Percentiles rank a stretch among this genome's conserved stretches.
Evolutionary conservation across 2,329 filamentous ascomycete genomes (phyloP).

Genomic region (Samsoniella hepiali): DNA sequence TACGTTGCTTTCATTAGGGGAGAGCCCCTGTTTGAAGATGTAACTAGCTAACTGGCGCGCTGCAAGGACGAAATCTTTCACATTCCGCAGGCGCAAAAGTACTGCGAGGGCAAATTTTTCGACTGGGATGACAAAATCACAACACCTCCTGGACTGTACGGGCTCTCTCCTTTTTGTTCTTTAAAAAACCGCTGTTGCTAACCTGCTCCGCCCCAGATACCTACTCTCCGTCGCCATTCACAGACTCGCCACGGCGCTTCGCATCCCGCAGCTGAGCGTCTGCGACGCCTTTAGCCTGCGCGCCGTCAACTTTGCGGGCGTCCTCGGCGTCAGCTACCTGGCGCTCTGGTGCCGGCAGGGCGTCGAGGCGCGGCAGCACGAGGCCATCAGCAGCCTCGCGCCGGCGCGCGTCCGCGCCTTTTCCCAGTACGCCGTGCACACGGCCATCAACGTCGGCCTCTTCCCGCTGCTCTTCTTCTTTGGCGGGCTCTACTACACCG

Average conservation of each 20-base stretch:
- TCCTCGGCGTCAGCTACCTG: constrained; percentile 40
- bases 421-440: constrained; percentile 51
- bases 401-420: constrained; percentile 22
- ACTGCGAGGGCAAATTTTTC: constrained; percentile 69
- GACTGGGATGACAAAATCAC: constrained; percentile 98
- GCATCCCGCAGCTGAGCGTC: constrained; percentile 4
- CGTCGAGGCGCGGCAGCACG: constrained; percentile 43
- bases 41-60: neutral
- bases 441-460: constrained; percentile 73
- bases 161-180: constrained; percentile 20
- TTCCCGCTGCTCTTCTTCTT: constrained; percentile 97
- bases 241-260: neutral
- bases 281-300: constrained; percentile 41
- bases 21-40: neutral
- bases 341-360: constrained; percentile 51
- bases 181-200: neutral
- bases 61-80: constrained; percentile 80
- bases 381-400: constrained; percentile 22
- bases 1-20: constrained; percentile 27
- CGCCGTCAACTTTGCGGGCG: constrained; percentile 43
- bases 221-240: constrained; percentile 35
- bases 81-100: constrained; percentile 84
- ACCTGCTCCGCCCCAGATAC: constrained; percentile 37
- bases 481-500: constrained; percentile 91
- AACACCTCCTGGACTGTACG: constrained; percentile 82